Conservation (phyloP, 192 early-diverging fungal genomes). For the Coemansia sp. region DNA sequence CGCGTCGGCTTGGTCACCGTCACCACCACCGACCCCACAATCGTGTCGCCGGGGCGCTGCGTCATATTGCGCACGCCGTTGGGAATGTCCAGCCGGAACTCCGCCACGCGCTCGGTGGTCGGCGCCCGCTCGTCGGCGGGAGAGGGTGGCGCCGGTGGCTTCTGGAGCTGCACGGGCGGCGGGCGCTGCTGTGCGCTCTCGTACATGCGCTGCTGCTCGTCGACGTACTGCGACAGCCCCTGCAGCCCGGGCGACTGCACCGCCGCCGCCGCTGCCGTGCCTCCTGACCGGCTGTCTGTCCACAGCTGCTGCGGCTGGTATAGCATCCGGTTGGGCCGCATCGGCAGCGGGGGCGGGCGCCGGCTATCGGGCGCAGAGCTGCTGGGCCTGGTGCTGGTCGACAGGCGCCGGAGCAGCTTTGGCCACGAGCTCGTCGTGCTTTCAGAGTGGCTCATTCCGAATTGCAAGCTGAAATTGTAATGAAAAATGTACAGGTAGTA, state of each 20-base stretch:
- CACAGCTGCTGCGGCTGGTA: constrained; percentile 32
- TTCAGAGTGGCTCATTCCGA: constrained; percentile 22
- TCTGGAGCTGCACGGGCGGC: not conserved
- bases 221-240: constrained; percentile 14
- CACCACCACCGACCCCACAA: constrained; percentile 37
- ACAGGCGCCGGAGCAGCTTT: constrained; percentile 29
- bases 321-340: constrained; percentile 17
- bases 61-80: constrained; percentile 43
- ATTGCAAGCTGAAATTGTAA: constrained; percentile 1
- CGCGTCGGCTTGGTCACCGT: constrained; percentile 47
- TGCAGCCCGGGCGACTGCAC: constrained; percentile 14
- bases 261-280: not conserved
- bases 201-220: constrained; percentile 15
- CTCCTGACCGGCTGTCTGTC: constrained; percentile 1
- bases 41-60: constrained; percentile 27
- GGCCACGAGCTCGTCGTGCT: constrained; percentile 24
- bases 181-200: constrained; percentile 1
- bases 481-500: not conserved
- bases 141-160: not conserved
- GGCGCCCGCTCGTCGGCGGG: constrained; percentile 28
- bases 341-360: constrained; percentile 7
- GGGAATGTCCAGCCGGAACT: constrained; percentile 42
- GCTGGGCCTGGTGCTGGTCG: constrained; percentile 1
- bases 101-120: constrained; percentile 38
- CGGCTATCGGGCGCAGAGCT: not conserved